Evolutionary conservation across 2,329 filamentous ascomycete genomes (phyloP).

Genomic region (Zasmidium citrigriseum): DNA sequence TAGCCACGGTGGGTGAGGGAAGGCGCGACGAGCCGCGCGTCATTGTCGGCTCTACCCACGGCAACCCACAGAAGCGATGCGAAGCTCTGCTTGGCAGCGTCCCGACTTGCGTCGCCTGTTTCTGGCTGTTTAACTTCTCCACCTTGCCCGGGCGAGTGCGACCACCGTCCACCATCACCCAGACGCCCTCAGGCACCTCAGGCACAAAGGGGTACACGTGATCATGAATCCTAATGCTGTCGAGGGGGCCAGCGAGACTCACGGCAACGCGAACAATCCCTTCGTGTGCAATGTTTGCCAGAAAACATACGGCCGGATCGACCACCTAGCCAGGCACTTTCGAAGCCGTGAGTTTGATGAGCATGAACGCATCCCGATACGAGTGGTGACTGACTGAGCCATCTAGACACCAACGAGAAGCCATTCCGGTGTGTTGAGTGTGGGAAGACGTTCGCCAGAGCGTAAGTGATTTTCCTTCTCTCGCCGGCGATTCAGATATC

Average conservation of each 20-base stretch:
- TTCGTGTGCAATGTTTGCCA: slow-evolving; percentile 25
- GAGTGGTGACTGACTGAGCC: background rate
- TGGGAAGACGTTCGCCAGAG: slow-evolving; percentile 23
- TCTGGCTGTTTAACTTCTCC: background rate
- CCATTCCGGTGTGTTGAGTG: slow-evolving; percentile 22
- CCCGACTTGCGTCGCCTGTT: background rate
- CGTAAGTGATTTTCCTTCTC: slow-evolving; percentile 13
- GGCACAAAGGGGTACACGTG: background rate
- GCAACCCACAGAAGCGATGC: no score
- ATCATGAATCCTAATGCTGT: background rate
- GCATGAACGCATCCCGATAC: background rate
- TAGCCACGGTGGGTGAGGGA: background rate
- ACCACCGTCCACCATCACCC: background rate
- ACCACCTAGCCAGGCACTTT: slow-evolving; percentile 24
- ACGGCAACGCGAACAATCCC: slow-evolving; percentile 13
- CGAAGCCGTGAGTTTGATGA: slow-evolving; percentile 23
- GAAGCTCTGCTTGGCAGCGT: background rate
- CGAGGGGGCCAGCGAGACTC: background rate
- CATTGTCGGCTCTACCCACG: no score
- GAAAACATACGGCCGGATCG: slow-evolving; percentile 24
- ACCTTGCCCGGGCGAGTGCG: background rate
- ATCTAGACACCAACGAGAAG: slow-evolving; percentile 25
- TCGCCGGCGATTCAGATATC: background rate
- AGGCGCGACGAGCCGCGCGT: background rate
- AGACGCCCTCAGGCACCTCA: background rate